phyloP scores from a whole-genome alignment of 202 grass and related monocot species.

The Setaria viridis region DNA sequence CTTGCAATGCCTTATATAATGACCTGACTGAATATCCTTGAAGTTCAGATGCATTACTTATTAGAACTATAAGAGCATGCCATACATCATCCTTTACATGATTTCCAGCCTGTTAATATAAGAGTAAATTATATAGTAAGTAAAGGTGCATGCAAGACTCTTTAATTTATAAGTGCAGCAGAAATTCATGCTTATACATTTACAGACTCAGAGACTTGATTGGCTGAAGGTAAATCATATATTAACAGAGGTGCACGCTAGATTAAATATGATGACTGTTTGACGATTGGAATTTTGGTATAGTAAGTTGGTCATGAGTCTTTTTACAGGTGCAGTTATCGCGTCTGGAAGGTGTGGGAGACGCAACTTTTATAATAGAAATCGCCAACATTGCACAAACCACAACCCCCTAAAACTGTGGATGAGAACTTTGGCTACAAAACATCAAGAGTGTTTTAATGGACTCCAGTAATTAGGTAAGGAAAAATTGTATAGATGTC shows the following conservation, averaged over 20 bases:
- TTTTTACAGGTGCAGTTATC: neutral
- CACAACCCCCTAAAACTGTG: neutral
- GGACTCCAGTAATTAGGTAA: neutral
- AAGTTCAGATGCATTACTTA: slow-evolving; percentile 92
- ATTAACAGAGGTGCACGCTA: neutral
- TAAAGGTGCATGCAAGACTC: slow-evolving; percentile 28
- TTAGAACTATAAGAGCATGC: slow-evolving; percentile 89
- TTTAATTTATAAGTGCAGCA: neutral
- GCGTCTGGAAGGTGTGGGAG: neutral
- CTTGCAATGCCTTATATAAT: slow-evolving; percentile 80
- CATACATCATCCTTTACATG: slow-evolving; percentile 97
- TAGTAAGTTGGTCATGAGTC: neutral
- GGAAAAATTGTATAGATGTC: neutral
- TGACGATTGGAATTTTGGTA: neutral
- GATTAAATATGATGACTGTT: slow-evolving; percentile 3
- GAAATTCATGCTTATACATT: slow-evolving; percentile 8
- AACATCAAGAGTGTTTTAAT: neutral
- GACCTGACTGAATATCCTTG: slow-evolving; percentile 97
- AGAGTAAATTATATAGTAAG: slow-evolving; percentile 13
- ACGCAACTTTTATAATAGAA: neutral
- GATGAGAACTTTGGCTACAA: neutral
- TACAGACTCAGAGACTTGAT: neutral
- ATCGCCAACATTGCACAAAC: too few relatives aligned
- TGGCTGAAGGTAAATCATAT: neutral
- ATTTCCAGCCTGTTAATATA: slow-evolving; percentile 76